Evolutionary conservation across 768 basidiomycete species (phyloP).

Genomic region (Termitomyces sp.): DNA sequence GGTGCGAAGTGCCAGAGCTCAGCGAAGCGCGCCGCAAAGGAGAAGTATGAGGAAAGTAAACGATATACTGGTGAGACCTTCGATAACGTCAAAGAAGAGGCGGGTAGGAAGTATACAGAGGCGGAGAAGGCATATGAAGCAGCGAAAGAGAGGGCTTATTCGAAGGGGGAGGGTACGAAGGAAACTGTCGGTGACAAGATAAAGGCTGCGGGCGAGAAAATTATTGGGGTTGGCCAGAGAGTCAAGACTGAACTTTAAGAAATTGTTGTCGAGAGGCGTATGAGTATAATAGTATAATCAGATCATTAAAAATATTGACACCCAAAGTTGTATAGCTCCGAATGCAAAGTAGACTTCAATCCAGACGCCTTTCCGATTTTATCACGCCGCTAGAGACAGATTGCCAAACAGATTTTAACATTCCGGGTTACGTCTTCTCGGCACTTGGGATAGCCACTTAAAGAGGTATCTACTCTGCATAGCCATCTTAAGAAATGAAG

Average conservation of each 20-base stretch:
- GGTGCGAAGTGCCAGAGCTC: slow-evolving; percentile 10
- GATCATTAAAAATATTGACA: not conserved
- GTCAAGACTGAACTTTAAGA: slow-evolving; percentile 34
- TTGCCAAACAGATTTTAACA: no score
- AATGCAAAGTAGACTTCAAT: no score
- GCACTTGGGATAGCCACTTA: no score
- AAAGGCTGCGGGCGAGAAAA: slow-evolving; percentile 28
- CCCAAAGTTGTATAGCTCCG: no score
- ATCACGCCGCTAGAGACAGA: no score
- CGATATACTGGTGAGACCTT: slow-evolving; percentile 20
- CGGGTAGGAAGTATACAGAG: slow-evolving; percentile 9
- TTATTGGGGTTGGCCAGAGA: slow-evolving; percentile 29
- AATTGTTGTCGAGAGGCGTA: not conserved
- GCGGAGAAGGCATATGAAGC: slow-evolving; percentile 15
- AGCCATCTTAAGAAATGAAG: no score
- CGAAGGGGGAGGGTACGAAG: slow-evolving; percentile 22
- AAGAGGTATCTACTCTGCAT: no score
- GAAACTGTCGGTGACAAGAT: slow-evolving; percentile 31
- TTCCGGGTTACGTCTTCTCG: no score
- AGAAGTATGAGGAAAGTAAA: slow-evolving; percentile 21
- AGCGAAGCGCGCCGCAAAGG: slow-evolving; percentile 17
- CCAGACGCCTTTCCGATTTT: no score
- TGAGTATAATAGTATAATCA: not conserved
- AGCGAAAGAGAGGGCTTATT: slow-evolving; percentile 22
- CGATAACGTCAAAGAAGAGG: slow-evolving; percentile 18